Conservation (phyloP, 108 stramenopile genomes). For the Conticribra weissflogii region DNA sequence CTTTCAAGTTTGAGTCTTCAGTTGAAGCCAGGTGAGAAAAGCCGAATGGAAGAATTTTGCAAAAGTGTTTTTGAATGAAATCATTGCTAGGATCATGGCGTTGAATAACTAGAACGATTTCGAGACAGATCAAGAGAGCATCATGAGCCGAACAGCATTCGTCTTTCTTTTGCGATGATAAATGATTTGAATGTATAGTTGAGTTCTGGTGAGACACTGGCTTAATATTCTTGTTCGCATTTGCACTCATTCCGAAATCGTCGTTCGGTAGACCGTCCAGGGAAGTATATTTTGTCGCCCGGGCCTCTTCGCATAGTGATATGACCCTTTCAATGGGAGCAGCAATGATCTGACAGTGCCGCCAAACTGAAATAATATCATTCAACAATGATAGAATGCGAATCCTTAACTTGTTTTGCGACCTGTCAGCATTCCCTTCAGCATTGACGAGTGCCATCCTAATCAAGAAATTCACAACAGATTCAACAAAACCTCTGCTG, state of each 20-base stretch:
- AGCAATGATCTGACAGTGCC: constrained; percentile 40
- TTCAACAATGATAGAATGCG: constrained; percentile 42
- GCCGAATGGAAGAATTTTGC: constrained; percentile 10
- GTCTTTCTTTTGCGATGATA: background rate
- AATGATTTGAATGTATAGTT: too few species aligned
- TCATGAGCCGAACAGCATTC: background rate
- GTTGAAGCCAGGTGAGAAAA: constrained; percentile 6
- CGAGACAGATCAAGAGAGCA: constrained; percentile 4
- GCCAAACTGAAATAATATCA: constrained; percentile 34
- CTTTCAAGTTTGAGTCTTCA: constrained; percentile 2
- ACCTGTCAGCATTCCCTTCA: constrained; percentile 58
- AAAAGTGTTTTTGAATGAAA: constrained; percentile 7
- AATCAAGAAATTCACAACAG: constrained; percentile 82
- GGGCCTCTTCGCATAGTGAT: too few species aligned
- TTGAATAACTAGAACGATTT: constrained; percentile 30
- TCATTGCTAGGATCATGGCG: constrained; percentile 18
- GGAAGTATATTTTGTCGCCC: too few species aligned
- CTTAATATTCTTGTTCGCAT: too few species aligned
- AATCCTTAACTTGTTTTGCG: constrained; percentile 17
- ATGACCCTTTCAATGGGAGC: constrained; percentile 70
- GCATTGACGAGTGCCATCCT: constrained; percentile 77
- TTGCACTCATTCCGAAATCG: too few species aligned
- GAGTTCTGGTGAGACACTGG: too few species aligned
- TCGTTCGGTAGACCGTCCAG: too few species aligned
- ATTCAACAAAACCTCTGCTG: constrained; percentile 49